Evolutionary conservation across 176 grass and related monocot genomes (phyloP).

Genomic region (Paspalum notatum): DNA sequence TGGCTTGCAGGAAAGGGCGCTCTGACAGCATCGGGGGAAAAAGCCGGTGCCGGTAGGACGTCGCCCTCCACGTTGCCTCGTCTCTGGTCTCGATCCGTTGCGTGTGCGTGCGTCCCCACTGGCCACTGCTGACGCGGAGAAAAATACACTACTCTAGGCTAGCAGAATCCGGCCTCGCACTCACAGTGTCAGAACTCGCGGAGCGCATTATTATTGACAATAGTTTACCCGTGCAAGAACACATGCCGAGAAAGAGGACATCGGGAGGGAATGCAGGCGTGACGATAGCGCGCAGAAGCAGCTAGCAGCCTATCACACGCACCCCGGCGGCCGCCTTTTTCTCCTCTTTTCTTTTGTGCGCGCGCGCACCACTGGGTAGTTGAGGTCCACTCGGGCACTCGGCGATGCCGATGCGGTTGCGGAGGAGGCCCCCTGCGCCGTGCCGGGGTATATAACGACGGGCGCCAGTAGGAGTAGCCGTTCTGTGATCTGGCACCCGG

Average conservation of each 20-base stretch:
- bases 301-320: too few species aligned
- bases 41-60: slow-evolving; percentile 33
- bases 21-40: neutral
- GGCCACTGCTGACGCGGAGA: slow-evolving; percentile 15
- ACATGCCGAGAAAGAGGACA: neutral
- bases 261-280: neutral
- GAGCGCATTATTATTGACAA: neutral
- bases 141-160: neutral
- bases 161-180: too few species aligned
- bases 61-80: slow-evolving; percentile 14
- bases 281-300: slow-evolving; percentile 19
- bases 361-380: neutral
- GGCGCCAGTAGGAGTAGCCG: slow-evolving; percentile 22
- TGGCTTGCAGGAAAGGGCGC: slow-evolving; percentile 18
- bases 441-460: slow-evolving; percentile 27
- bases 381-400: slow-evolving; percentile 23
- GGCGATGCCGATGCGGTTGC: neutral
- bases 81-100: neutral
- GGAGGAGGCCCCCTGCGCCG: neutral
- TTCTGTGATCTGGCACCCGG: slow-evolving; percentile 3
- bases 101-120: slow-evolving; percentile 4
- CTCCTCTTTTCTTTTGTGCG: slow-evolving; percentile 2
- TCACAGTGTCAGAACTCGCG: neutral
- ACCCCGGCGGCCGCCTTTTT: neutral
- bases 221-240: neutral